These are phyloP conservation scores for Jaltomata sinuosa DNA, from an alignment of 257 asterid genomes.

Conservation along the genomic window DNA sequence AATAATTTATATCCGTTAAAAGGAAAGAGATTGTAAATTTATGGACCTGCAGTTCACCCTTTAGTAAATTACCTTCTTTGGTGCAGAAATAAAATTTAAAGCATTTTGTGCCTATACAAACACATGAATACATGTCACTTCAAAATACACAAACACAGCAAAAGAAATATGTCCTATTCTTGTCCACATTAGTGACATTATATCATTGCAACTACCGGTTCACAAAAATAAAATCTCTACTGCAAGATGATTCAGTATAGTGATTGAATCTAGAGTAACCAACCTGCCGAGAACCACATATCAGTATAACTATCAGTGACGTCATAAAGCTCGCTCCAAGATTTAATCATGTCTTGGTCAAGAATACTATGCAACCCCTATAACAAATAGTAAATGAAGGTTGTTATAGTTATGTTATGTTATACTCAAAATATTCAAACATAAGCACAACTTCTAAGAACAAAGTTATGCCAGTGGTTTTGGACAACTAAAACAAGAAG, in stretches of 20 bases:
- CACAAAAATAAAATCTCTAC: background rate
- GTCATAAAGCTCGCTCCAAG: slow-evolving; percentile 63
- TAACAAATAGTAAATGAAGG: slow-evolving; percentile 3
- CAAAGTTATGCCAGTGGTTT: background rate
- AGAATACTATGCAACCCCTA: slow-evolving; percentile 68
- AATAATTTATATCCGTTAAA: background rate
- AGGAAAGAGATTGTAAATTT: background rate
- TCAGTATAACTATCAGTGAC: slow-evolving; percentile 77
- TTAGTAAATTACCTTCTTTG: background rate
- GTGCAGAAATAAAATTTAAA: background rate
- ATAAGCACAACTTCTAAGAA: background rate
- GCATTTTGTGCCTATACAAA: background rate
- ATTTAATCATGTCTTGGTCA: slow-evolving; percentile 40
- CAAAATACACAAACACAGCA: background rate
- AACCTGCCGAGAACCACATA: slow-evolving; percentile 89
- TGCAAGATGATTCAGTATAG: background rate
- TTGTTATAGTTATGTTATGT: background rate
- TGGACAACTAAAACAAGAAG: background rate
- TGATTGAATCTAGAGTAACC: background rate
- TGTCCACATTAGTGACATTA: background rate
- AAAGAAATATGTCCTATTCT: background rate
- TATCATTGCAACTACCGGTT: background rate
- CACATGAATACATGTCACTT: background rate
- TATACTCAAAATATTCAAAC: background rate
- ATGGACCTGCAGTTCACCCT: background rate